Base-by-base conservation (phyloP, 78 protist species). In the Dictyostelium capitatum region DNA sequence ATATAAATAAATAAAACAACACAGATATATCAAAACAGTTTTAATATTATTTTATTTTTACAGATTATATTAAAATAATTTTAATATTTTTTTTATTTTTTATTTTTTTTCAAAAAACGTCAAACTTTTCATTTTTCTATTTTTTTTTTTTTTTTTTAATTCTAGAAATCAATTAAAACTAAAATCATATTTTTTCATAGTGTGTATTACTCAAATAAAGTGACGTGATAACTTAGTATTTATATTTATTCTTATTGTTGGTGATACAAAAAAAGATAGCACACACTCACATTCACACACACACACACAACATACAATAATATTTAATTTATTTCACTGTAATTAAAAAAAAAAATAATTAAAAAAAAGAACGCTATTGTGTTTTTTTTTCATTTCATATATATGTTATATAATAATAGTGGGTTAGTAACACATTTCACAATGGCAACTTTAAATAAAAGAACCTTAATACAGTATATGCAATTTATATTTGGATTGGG, bases 381-480 rank as follows among this genome's bases (percentile, higher is more conserved):
- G 3, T 51, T 51, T 51, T 51, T 51, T 51, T 51, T 51, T 51
- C n/a, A n/a, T 51, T 51, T 51, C 15, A 14, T 51, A 8, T 12
- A 8, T 14, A 65, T 65, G 73, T 65, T 65, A 65, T 65, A 41
- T 72, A 72, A 72, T 47, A 72, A 32, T 46, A 72, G 79, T 72
- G 53, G 41, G 8, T 72, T 72, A 19, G 43, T 46, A 43, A 72
- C 79, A 32, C 48, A 72, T 43, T 72, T 43, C 43, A 17, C 48
- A 47, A 72, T 72, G 79, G 48, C 56, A 46, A 72, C 79, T 15
- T 23, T 72, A 7, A 72, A 72, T 72, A 72, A 72, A 43, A 72
- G 79, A 72, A 25, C 79, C 19, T 20, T 72, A 43, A 28, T 43
- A 14, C 81, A 75, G 30, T n/a, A 28, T 10, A 43, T 84, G 23